These are phyloP conservation scores for Fraxinus excelsior DNA, from an alignment of 257 asterid genomes.

Conservation along the genomic window DNA sequence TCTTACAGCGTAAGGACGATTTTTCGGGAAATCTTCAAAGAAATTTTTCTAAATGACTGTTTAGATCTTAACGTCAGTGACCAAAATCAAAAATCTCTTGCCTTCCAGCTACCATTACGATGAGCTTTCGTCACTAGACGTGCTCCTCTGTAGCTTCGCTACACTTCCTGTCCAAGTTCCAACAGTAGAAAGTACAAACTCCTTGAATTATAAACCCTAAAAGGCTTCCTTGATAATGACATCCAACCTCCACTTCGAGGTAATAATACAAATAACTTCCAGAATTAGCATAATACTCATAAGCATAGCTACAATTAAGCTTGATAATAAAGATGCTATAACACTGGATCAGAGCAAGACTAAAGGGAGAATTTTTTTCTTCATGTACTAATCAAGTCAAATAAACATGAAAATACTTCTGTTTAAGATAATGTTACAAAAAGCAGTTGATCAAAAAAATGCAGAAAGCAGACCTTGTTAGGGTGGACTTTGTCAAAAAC, in stretches of 20 bases:
- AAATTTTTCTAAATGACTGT: not conserved
- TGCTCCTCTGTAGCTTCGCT: not conserved
- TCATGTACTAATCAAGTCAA: not conserved
- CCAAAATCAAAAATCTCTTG: not conserved
- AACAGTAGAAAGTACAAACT: not conserved
- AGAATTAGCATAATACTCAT: not conserved
- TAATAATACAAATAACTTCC: not conserved
- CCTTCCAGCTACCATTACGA: not conserved
- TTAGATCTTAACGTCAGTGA: not conserved
- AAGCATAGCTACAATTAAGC: not conserved
- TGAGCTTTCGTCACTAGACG: not conserved
- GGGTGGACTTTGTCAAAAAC: slow-evolving; percentile 91
- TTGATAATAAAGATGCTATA: not conserved
- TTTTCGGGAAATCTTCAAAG: not conserved
- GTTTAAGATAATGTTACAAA: not conserved
- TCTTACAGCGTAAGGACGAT: not conserved
- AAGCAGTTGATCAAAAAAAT: not conserved
- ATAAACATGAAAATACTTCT: not conserved
- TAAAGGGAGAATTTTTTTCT: not conserved
- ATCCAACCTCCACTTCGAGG: not conserved
- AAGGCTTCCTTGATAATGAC: not conserved
- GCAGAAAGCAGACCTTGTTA: slow-evolving; percentile 59
- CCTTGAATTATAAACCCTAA: not conserved
- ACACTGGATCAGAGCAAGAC: not conserved
- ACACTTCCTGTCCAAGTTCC: not conserved